A percentile compares a stretch with the other conserved stretches of the same genome.
These are phyloP conservation scores for Penicillium cataractarum DNA, from an alignment of 495 filamentous ascomycete genomes.

Conservation along the genomic window DNA sequence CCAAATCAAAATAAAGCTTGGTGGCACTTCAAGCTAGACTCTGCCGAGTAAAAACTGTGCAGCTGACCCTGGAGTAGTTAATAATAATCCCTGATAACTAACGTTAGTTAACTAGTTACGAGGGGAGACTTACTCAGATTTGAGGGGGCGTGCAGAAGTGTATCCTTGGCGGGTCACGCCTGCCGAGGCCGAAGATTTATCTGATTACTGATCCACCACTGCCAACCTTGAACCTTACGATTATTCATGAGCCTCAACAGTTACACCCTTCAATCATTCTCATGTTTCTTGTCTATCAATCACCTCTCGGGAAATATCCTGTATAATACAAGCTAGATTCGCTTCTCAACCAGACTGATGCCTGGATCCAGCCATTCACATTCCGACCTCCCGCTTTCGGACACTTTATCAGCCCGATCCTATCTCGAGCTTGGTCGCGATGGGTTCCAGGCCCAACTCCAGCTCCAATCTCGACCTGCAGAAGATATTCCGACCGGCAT, in stretches of 20 bases:
- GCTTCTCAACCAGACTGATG: constrained; percentile 1
- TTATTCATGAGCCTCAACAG: background rate
- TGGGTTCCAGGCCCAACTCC: background rate
- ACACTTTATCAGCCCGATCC: constrained; percentile 19
- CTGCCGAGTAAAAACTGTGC: background rate
- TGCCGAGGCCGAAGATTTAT: constrained; percentile 4
- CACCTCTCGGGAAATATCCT: background rate
- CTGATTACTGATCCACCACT: constrained; percentile 8
- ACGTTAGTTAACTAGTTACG: too few species aligned
- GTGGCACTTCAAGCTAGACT: background rate
- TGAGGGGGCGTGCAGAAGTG: too few species aligned
- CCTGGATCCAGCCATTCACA: constrained; percentile 5
- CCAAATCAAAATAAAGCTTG: background rate
- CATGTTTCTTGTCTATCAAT: background rate
- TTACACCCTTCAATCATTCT: background rate
- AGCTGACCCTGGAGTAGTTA: background rate
- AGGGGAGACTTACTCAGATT: too few species aligned
- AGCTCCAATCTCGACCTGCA: background rate
- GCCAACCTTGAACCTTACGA: too few species aligned
- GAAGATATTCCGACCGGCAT: background rate
- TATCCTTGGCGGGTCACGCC: background rate
- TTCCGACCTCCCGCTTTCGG: constrained; percentile 11
- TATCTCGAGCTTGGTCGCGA: constrained; percentile 21
- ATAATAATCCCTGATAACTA: too few species aligned
- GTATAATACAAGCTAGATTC: background rate